Percentiles rank a stretch among this genome's conserved stretches.
Conservation (phyloP, 495 filamentous ascomycete species). For the Poronia punctata region DNA sequence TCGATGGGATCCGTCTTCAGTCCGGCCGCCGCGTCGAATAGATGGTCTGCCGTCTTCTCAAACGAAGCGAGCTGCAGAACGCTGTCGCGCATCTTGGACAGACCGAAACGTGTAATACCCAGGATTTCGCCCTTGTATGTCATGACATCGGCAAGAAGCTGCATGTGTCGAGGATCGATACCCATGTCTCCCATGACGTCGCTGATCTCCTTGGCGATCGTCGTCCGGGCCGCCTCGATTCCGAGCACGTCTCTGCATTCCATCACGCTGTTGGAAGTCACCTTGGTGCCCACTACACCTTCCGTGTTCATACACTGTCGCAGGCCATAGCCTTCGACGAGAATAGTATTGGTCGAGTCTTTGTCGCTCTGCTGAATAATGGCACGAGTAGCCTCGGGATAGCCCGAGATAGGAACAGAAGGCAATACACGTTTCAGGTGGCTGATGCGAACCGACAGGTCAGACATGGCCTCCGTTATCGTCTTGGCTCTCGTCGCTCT, state of each 20-base stretch:
- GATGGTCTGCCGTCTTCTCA: constrained; percentile 96
- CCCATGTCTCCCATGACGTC: constrained; percentile 85
- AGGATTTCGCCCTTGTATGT: constrained; percentile 96
- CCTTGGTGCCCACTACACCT: constrained; percentile 69
- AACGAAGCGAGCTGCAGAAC: constrained; percentile 94
- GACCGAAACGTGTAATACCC: constrained; percentile 94
- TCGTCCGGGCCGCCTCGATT: constrained; percentile 86
- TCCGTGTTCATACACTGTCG: constrained; percentile 83
- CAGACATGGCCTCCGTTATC: constrained; percentile 48
- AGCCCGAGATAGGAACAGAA: constrained; percentile 72
- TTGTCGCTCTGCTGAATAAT: constrained; percentile 68
- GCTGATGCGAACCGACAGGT: constrained; percentile 75
- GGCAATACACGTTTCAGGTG: constrained; percentile 77
- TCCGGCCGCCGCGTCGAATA: constrained; percentile 87
- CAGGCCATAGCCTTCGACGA: constrained; percentile 94
- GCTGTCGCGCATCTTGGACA: constrained; percentile 93
- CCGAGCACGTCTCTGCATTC: constrained; percentile 89
- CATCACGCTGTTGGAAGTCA: constrained; percentile 80
- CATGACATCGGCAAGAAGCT: constrained; percentile 97
- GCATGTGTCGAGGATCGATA: constrained; percentile 98
- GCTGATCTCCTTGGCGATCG: constrained; percentile 74
- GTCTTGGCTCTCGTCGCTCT: constrained; percentile 48
- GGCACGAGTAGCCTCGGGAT: constrained; percentile 75
- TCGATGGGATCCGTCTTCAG: constrained; percentile 86
- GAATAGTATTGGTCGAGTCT: constrained; percentile 52